phyloP scores from a whole-genome alignment of 768 basidiomycete genomes.

The Inosperma sp. region DNA sequence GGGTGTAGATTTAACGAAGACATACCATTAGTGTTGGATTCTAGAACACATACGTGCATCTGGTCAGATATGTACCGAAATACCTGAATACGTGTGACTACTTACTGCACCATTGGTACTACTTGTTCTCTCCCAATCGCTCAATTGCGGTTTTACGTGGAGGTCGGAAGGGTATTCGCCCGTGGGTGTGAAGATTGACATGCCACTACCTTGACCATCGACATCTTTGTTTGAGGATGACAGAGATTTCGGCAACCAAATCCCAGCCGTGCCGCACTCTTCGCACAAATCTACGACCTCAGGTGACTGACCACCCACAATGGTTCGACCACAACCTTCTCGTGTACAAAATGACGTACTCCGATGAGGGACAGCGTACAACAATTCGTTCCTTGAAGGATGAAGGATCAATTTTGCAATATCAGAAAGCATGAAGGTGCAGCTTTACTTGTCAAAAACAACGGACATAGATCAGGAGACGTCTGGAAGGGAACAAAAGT shows the following conservation, averaged over 20 bases:
- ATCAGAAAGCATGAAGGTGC: too few species aligned
- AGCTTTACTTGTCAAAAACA: too few species aligned
- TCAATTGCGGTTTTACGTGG: background rate
- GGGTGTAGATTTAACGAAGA: too few species aligned
- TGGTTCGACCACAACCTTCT: background rate
- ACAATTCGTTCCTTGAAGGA: background rate
- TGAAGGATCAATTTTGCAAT: slow-evolving; percentile 1
- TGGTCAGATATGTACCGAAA: too few species aligned
- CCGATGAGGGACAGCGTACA: background rate
- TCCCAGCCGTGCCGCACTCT: background rate
- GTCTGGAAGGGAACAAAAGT: too few species aligned
- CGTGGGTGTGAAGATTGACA: background rate
- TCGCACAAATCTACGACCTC: background rate
- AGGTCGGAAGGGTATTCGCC: background rate
- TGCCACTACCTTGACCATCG: too few species aligned
- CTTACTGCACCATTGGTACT: too few species aligned
- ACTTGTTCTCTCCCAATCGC: background rate
- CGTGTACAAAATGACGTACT: background rate
- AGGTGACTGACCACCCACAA: background rate
- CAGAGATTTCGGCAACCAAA: background rate
- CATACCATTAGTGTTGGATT: too few species aligned
- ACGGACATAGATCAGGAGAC: too few species aligned
- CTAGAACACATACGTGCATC: too few species aligned
- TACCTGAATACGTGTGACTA: too few species aligned
- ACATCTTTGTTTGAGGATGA: background rate